Percentiles rank a stretch among this genome's conserved stretches.
Evolutionary conservation across 2,329 filamentous ascomycete genomes (phyloP).

Genomic region (Ophiosphaerella herpotricha): DNA sequence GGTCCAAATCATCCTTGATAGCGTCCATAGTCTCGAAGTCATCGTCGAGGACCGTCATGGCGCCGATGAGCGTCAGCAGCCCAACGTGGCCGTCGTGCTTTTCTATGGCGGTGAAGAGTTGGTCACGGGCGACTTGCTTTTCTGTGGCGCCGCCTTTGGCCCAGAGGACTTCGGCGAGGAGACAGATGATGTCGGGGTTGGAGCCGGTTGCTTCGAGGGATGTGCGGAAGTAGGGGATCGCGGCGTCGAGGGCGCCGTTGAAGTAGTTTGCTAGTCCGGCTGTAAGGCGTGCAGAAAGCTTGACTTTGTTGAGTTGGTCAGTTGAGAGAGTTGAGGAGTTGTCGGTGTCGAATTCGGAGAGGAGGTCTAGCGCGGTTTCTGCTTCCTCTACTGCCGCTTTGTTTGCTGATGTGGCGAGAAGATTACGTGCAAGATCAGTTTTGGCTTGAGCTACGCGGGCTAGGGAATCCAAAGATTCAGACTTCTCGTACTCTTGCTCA

Average conservation of each 20-base stretch:
- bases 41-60: conserved; percentile 79
- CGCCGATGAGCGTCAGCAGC: conserved; percentile 78
- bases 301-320: conserved; percentile 69
- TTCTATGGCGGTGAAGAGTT: conserved; percentile 81
- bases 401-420: conserved; percentile 71
- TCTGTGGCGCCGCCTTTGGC: conserved; percentile 78
- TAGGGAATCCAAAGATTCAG: conserved; percentile 75
- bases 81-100: conserved; percentile 74
- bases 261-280: conserved; percentile 84
- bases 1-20: conserved; percentile 76
- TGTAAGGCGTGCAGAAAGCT: conserved; percentile 84
- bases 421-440: conserved; percentile 82
- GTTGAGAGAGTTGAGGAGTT: conserved; percentile 60
- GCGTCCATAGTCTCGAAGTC: conserved; percentile 81
- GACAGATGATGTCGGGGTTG: conserved; percentile 82
- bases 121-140: conserved; percentile 73
- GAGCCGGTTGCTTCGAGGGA: conserved; percentile 77
- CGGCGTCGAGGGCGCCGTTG: conserved; percentile 65
- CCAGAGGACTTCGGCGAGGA: conserved; percentile 92
- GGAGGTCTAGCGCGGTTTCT: conserved; percentile 78
- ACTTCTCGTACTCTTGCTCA: conserved; percentile 82
- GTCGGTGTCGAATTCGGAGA: conserved; percentile 65
- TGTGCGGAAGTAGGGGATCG: conserved; percentile 78
- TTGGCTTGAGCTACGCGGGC: conserved; percentile 80
- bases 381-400: conserved; percentile 76